These are phyloP conservation scores for Chaetoscypha palmicola DNA, from an alignment of 2,329 filamentous ascomycete genomes.

Conservation along the genomic window DNA sequence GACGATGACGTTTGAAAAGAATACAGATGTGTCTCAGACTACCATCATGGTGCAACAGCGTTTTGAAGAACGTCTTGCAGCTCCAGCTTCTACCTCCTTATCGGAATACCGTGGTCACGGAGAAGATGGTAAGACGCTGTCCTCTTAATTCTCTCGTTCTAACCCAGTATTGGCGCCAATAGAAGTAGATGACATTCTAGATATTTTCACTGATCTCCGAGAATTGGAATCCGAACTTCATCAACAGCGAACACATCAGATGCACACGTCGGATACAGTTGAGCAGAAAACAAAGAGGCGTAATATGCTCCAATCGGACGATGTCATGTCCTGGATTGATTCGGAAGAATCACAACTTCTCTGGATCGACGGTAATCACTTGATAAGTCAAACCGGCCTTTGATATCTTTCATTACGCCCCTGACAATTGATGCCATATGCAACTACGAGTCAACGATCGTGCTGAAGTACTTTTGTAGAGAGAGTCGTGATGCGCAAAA, in stretches of 20 bases:
- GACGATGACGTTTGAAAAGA: background rate
- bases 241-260: background rate
- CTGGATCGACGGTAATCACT: background rate
- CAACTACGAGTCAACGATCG: background rate
- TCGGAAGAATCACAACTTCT: background rate
- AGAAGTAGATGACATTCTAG: background rate
- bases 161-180: too few species aligned
- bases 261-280: background rate
- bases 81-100: background rate
- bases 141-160: too few species aligned
- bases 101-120: background rate
- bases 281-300: background rate
- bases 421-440: background rate
- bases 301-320: background rate
- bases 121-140: background rate
- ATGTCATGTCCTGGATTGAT: constrained; percentile 1
- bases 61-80: background rate
- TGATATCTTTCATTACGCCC: background rate
- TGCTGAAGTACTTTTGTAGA: constrained; percentile 2
- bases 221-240: background rate
- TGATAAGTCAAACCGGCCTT: background rate
- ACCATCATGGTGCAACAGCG: constrained; percentile 1
- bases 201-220: constrained; percentile 1
- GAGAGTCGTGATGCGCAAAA: background rate
- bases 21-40: background rate